Percentiles rank a stretch among this genome's conserved stretches.
Evolutionary conservation across 1,139 yeast genomes (phyloP).

Genomic region (Hemisphaericaspora lyxosophila): DNA sequence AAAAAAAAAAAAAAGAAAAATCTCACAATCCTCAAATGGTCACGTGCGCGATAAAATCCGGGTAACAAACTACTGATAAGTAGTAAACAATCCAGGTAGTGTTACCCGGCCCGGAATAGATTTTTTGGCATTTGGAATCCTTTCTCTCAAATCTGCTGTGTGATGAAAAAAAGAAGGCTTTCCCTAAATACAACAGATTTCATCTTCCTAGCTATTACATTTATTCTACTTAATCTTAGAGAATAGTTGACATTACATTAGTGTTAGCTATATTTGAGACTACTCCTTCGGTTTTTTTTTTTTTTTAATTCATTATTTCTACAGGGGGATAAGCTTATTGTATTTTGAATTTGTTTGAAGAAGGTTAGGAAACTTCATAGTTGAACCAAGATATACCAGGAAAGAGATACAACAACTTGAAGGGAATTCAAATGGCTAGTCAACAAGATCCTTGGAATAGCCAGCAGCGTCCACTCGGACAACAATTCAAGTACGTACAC

Average conservation of each 20-base stretch:
- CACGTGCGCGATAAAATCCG: constrained; percentile 1
- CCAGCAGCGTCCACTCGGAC: constrained; percentile 47
- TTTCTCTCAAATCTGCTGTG: background rate
- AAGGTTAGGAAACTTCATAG: too few species aligned
- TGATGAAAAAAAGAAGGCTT: constrained; percentile 3
- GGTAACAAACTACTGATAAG: background rate
- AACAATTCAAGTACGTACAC: constrained; percentile 45
- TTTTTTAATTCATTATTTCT: too few species aligned
- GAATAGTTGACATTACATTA: background rate
- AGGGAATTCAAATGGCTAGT: constrained; percentile 32
- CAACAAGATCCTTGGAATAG: constrained; percentile 48
- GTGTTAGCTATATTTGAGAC: background rate
- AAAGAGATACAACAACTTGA: background rate
- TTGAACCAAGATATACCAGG: background rate
- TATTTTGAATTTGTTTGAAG: background rate
- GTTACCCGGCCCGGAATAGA: background rate
- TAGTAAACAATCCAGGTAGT: background rate
- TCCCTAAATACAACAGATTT: background rate
- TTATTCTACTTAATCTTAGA: too few species aligned
- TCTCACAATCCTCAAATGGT: too few species aligned
- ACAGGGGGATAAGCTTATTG: too few species aligned
- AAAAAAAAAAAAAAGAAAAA: too few species aligned
- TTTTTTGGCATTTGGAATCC: background rate
- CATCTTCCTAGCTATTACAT: background rate
- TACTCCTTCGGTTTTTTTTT: too few species aligned